Evolutionary conservation across 768 basidiomycete species (phyloP), one percentile per base, ranked within the genome.

Genomic region (Russula griseocarnosa): DNA sequence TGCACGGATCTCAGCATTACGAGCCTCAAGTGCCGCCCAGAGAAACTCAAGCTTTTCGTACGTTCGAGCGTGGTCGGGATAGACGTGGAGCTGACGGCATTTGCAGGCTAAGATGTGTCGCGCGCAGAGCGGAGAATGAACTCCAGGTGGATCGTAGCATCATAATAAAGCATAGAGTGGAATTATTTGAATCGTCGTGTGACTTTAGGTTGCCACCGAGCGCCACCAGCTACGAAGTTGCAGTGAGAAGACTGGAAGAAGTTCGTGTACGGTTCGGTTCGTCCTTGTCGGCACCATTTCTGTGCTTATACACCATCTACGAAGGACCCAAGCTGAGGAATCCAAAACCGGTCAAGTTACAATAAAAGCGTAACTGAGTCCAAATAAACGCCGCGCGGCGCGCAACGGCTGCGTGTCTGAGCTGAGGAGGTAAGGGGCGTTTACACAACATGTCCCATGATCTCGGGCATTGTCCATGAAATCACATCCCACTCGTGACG

Each of bases 381-480:
- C 20, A 30, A 44, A 32, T 32, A 30, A 18, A 24, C 28, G 44
- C 18, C 50, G 5, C 44, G n/a, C 10, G 20, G 44, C 5, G 16
- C 5, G 1, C 2, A 7, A 24, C 32, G 10, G 11, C 13, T 30
- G 13, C 20, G 42, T 20, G 24, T 0, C 18, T 30, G 32, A 22
- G 30, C 24, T 10, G 34, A 18, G 18, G 22, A 9, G 46, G 52
- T 14, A 14, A 13, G 18, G 28, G 20, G 55, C 6, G n/a, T 6
- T 30, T 30, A 51, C 30, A 71, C n/a, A n/a, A n/a, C n/a, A n/a
- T n/a, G 69, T 13, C 70, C 70, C n/a, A 73, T 72, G 22, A 72
- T 67, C 49, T 72, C 71, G n/a, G 72, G 56, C 11, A 71, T 32
- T 13, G 34, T 34, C 72, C 54, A 68, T 16, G 67, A 66, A 70